These are phyloP conservation scores for Gracilaria vermiculophylla DNA, from an alignment of 23 red algal species.

Conservation along the genomic window DNA sequence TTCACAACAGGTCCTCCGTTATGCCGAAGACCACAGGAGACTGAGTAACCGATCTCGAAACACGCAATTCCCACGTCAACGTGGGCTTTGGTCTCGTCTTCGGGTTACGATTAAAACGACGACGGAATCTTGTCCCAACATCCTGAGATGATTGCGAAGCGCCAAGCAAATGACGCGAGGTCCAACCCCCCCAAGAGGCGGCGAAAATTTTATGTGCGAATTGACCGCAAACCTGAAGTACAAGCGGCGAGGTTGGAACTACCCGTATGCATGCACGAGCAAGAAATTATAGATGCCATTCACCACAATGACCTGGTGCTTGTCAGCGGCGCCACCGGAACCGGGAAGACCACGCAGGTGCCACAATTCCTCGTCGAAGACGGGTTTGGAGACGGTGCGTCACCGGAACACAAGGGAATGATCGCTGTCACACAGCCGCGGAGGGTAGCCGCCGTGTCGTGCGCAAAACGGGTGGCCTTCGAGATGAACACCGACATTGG, in stretches of 20 bases:
- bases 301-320: constrained; percentile 76
- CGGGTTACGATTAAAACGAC: neutral
- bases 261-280: constrained; percentile 76
- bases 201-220: constrained; percentile 11
- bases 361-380: constrained; percentile 85
- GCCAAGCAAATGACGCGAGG: neutral
- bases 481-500: constrained; percentile 75
- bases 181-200: neutral
- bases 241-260: constrained; percentile 49
- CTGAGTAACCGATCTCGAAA: no score
- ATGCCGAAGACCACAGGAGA: no score
- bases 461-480: constrained; percentile 77
- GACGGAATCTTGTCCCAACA: neutral
- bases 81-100: neutral
- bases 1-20: no score
- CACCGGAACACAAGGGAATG: constrained; percentile 54
- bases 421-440: constrained; percentile 93
- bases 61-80: no score
- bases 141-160: neutral
- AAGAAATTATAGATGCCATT: constrained; percentile 80
- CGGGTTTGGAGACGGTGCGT: constrained; percentile 53
- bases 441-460: constrained; percentile 79
- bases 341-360: constrained; percentile 95
- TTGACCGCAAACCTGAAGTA: constrained; percentile 33
- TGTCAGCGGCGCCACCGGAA: constrained; percentile 72